Base-by-base conservation (phyloP, 1,139 yeast species). In the Sugiyamaella pinicola region DNA sequence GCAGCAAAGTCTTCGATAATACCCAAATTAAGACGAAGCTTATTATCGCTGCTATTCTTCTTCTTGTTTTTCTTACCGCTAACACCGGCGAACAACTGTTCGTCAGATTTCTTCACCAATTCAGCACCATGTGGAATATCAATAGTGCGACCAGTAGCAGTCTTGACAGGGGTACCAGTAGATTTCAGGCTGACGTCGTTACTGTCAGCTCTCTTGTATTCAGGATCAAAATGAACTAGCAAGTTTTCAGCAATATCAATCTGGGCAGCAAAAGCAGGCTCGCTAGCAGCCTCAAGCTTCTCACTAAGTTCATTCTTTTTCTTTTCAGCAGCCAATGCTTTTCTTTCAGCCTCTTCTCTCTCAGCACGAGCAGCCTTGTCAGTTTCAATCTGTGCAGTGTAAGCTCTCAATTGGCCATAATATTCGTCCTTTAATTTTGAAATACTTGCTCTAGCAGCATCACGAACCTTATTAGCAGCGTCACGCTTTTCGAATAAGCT, bases 191-290 rank as follows among this genome's bases (percentile, higher is more conserved):
- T 19, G n/a, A 42, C 28, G 29, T 44, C 53, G 28, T 59, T 63
- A 47, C 64, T 62, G 47, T 65, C 63, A 52, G 69, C 64, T 35
- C 58, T 40, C 73, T 81, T 85, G 70, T 83, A 85, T 44, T 84
- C 70, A 61, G 96, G 95, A 68, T 89, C 96, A 64, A 91, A 87
- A 73, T 82, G 81, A 41, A 74, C 67, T 69, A 90, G 78, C 67
- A 89, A 77, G 58, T 78, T 75, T 72, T 88, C 89, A 66, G 93
- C 87, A 57, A 85, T 76, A 63, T 77, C 78, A 64, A 88, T 83
- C 73, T 89, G 93, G 47, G 74, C 74, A 57, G 85, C 82, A 74
- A 87, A 91, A 37, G 97, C 98, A 42, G 98, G 96, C 64, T 78
- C 76, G 44, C 71, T 66, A 33, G 91, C 86, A 52, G 90, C 90